Conservation (phyloP, 169 alveolate genomes). For the Blepharisma undulans region DNA sequence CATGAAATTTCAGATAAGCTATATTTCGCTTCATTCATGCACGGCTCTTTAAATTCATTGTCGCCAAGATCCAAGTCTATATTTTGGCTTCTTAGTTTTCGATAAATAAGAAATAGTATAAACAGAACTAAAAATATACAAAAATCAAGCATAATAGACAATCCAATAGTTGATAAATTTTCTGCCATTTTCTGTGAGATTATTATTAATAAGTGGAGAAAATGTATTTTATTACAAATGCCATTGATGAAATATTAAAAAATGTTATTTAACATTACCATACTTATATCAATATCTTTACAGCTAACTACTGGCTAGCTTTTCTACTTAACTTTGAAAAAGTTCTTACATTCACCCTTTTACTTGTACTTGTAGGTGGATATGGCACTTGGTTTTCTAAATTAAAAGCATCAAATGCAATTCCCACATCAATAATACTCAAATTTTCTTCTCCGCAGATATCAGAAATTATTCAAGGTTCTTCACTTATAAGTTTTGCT, state of each 20-base stretch:
- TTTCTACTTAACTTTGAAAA: neutral
- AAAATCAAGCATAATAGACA: neutral
- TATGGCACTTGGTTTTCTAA: neutral
- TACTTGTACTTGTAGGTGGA: constrained; percentile 22
- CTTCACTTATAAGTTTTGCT: constrained; percentile 11
- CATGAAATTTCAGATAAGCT: neutral
- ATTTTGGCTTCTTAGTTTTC: neutral
- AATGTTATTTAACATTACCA: neutral
- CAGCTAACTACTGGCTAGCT: constrained; percentile 1
- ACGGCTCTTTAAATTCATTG: neutral
- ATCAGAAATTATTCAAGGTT: constrained; percentile 33
- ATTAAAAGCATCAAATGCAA: constrained; percentile 12
- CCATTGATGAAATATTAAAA: too few species aligned
- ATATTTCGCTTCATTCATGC: neutral
- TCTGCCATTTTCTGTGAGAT: neutral
- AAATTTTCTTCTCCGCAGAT: constrained; percentile 36
- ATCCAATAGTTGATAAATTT: neutral
- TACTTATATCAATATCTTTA: neutral
- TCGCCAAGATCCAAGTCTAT: neutral
- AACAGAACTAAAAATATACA: neutral
- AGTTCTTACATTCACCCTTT: neutral
- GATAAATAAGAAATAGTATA: neutral
- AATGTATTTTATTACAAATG: neutral
- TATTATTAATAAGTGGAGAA: neutral
- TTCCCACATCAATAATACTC: constrained; percentile 34